These are phyloP conservation scores for Lophium mytilinum DNA, from an alignment of 495 filamentous ascomycete species.

Conservation along the genomic window DNA sequence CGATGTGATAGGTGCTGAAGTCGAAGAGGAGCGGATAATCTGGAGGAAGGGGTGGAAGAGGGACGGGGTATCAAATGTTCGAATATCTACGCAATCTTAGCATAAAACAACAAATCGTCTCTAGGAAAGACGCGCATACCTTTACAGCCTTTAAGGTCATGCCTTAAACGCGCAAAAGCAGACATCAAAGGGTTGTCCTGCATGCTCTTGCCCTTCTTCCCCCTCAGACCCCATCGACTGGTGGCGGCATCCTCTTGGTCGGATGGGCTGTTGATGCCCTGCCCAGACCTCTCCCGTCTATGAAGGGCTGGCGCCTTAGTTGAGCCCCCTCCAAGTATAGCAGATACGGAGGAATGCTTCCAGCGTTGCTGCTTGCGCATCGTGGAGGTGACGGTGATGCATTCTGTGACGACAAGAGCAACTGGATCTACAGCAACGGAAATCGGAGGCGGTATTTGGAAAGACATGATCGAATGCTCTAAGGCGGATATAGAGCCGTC, in stretches of 20 bases:
- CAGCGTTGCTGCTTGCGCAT: slow-evolving; percentile 97
- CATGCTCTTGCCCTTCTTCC: slow-evolving; percentile 96
- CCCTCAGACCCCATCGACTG: slow-evolving; percentile 79
- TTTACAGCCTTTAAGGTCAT: slow-evolving; percentile 84
- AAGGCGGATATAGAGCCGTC: not conserved
- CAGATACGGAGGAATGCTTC: slow-evolving; percentile 92
- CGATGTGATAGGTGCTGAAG: slow-evolving; percentile 91
- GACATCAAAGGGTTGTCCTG: slow-evolving; percentile 97
- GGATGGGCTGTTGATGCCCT: slow-evolving; percentile 5
- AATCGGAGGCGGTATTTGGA: slow-evolving; percentile 27
- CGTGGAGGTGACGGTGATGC: slow-evolving; percentile 93
- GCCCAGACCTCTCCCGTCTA: slow-evolving; percentile 20
- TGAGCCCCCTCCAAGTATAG: slow-evolving; percentile 62
- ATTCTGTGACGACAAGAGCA: slow-evolving; percentile 95
- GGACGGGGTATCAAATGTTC: slow-evolving; percentile 78
- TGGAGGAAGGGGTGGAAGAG: slow-evolving; percentile 93
- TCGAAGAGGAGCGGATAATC: slow-evolving; percentile 93
- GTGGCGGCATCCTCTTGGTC: slow-evolving; percentile 44
- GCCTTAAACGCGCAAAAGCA: slow-evolving; percentile 82
- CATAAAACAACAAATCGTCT: slow-evolving; percentile 8
- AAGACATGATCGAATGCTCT: slow-evolving; percentile 6
- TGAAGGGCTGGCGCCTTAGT: slow-evolving; percentile 25
- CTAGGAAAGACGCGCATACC: slow-evolving; percentile 36
- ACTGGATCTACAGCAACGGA: slow-evolving; percentile 89
- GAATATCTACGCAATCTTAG: slow-evolving; percentile 56